Evolutionary conservation across 352 stramenopile genomes (phyloP), one percentile per base, ranked within the genome.

Genomic region (Aphanomyces invadans): DNA sequence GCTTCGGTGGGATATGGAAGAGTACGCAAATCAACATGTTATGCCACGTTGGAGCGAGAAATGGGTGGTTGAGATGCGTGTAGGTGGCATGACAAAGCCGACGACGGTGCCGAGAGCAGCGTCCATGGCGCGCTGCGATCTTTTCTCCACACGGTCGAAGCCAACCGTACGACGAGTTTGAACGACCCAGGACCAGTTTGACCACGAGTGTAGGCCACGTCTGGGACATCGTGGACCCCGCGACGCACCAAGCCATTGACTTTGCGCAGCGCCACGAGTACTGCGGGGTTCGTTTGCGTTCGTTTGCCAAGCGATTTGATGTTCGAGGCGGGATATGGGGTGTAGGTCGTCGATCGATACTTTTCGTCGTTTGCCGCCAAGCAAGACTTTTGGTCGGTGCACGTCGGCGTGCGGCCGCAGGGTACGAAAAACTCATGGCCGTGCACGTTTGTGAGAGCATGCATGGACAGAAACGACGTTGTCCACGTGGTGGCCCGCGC

Each of bases 141-240:
- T 15, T 51, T 62, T 63, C 73, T 55, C 45, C 57, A 31, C 3
- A 52, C 42, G 17, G 51, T 46, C 33, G 65, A 71, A 25, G 78
- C 69, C 70, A 89, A 90, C 62, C 88, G 81, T 57, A 88, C 83
- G 49, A 73, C 78, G n/a, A 86, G 88, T 52, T 74, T 25, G 87
- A 87, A 53, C 74, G 71, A 26, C n/a, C n/a, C n/a, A n/a, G n/a
- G n/a, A n/a, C n/a, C n/a, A n/a, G n/a, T n/a, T n/a, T n/a, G n/a
- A n/a, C n/a, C n/a, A n/a, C n/a, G n/a, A n/a, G 71, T 90, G 9
- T 75, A 92, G 57, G 75, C 72, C 33, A 92, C 52, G 77, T 89
- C 23, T 74, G 77, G 33, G 81, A 90, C 38, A 76, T 90, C 21
- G 59, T 92, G 29, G 74, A 73, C 3, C 72, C 78, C 28, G 72